Percentiles rank a stretch among this genome's conserved stretches.
These are phyloP conservation scores for Bruguiera hainesii DNA, from an alignment of 441 rosid species.

Conservation along the genomic window DNA sequence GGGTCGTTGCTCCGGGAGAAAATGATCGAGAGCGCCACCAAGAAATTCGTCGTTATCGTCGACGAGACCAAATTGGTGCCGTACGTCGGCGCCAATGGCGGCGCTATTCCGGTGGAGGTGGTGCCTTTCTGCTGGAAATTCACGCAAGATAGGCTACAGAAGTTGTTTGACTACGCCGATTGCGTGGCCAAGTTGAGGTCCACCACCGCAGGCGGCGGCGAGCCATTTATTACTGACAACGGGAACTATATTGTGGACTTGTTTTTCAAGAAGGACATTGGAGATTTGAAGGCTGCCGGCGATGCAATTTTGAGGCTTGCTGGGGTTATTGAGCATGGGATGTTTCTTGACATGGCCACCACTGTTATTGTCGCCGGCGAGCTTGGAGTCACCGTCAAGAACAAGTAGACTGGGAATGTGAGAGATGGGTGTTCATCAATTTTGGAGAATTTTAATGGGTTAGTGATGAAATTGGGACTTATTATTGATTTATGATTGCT, in stretches of 20 bases:
- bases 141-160: constrained; percentile 50
- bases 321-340: constrained; percentile 91
- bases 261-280: constrained; percentile 64
- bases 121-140: constrained; percentile 81
- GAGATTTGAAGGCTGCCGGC: constrained; percentile 67
- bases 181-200: constrained; percentile 60
- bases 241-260: constrained; percentile 77
- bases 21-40: constrained; percentile 84
- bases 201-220: constrained; percentile 17
- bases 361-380: constrained; percentile 88
- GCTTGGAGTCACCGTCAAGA: constrained; percentile 61
- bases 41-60: constrained; percentile 70
- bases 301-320: constrained; percentile 75
- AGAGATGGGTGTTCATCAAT: background rate
- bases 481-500: background rate
- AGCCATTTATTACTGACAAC: constrained; percentile 78
- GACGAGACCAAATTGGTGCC: constrained; percentile 67
- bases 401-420: constrained; percentile 29
- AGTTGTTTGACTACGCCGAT: constrained; percentile 48
- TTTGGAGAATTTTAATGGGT: background rate
- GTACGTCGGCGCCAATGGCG: constrained; percentile 68
- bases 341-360: constrained; percentile 93
- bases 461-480: constrained; percentile 8
- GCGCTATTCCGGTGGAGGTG: constrained; percentile 83
- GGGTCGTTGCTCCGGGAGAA: constrained; percentile 91